These are phyloP conservation scores for Rusavskia elegans DNA, from an alignment of 495 filamentous ascomycete species.

Conservation along the genomic window DNA sequence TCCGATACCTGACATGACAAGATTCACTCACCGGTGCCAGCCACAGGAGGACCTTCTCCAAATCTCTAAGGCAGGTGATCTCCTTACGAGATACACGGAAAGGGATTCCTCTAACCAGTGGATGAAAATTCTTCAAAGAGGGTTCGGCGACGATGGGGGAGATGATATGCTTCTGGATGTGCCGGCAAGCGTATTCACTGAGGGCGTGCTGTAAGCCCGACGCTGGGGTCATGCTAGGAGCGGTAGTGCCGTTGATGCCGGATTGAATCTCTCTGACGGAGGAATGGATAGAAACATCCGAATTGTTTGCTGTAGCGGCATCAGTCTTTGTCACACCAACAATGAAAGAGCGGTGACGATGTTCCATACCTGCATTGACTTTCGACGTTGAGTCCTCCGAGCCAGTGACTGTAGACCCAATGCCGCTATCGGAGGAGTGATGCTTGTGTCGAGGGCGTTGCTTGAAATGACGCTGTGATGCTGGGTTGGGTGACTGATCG, in stretches of 20 bases:
- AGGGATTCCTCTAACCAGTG: slow-evolving; percentile 58
- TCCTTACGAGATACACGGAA: slow-evolving; percentile 61
- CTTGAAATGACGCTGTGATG: slow-evolving; percentile 6
- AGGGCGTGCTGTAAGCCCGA: slow-evolving; percentile 25
- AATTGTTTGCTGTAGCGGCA: slow-evolving; percentile 10
- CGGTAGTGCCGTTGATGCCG: slow-evolving; percentile 29
- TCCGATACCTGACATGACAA: slow-evolving; percentile 26
- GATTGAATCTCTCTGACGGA: slow-evolving; percentile 17
- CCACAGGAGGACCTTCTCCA: slow-evolving; percentile 79
- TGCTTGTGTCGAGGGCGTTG: slow-evolving; percentile 10
- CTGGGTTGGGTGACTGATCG: slow-evolving; percentile 9
- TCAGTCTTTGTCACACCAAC: slow-evolving; percentile 4
- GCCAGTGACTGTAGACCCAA: slow-evolving; percentile 39
- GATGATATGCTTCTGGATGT: slow-evolving; percentile 42
- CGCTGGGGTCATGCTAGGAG: slow-evolving; percentile 12
- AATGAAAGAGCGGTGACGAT: slow-evolving; percentile 4
- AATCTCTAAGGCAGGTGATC: slow-evolving; percentile 70
- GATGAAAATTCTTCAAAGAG: slow-evolving; percentile 58
- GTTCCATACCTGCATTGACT: slow-evolving; percentile 12
- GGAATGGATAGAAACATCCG: slow-evolving; percentile 15
- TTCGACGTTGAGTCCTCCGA: slow-evolving; percentile 14
- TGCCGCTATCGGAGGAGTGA: slow-evolving; percentile 30
- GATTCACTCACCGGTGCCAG: slow-evolving; percentile 70
- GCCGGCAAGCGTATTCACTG: slow-evolving; percentile 30
- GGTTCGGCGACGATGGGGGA: slow-evolving; percentile 37